Evolutionary conservation across 345 rosid genomes (phyloP).

Genomic region (Eutrema yunnanense): DNA sequence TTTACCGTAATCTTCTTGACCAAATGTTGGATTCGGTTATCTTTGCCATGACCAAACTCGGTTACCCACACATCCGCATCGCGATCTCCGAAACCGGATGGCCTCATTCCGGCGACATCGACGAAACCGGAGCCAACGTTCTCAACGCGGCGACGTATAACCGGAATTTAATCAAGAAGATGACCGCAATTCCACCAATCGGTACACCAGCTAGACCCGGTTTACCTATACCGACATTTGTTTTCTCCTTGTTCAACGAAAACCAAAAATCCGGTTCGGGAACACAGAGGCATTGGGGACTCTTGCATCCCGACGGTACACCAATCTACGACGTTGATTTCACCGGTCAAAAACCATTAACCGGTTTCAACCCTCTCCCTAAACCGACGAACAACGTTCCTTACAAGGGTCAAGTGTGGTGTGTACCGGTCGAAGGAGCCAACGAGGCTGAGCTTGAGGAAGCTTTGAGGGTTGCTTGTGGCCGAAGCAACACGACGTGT

Average conservation of each 20-base stretch:
- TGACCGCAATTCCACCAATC: slow-evolving; percentile 37
- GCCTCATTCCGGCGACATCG: slow-evolving; percentile 71
- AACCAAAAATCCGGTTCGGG: slow-evolving; percentile 63
- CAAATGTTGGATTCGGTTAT: slow-evolving; percentile 70
- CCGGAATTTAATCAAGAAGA: slow-evolving; percentile 49
- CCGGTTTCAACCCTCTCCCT: slow-evolving; percentile 43
- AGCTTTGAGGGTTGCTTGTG: slow-evolving; percentile 43
- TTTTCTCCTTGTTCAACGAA: slow-evolving; percentile 62
- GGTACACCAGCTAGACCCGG: slow-evolving; percentile 85
- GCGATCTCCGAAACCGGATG: slow-evolving; percentile 80
- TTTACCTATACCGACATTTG: slow-evolving; percentile 45
- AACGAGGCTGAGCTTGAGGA: slow-evolving; percentile 26
- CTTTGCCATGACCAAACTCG: slow-evolving; percentile 57
- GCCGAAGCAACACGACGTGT: slow-evolving; percentile 46
- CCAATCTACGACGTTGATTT: slow-evolving; percentile 51
- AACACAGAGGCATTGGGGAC: slow-evolving; percentile 77
- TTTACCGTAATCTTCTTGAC: slow-evolving; percentile 66
- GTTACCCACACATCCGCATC: slow-evolving; percentile 42
- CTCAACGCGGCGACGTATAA: slow-evolving; percentile 74
- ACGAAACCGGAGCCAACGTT: slow-evolving; percentile 60
- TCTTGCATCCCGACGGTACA: slow-evolving; percentile 44
- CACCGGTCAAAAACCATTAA: slow-evolving; percentile 34
- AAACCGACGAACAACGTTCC: slow-evolving; percentile 44
- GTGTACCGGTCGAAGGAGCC: slow-evolving; percentile 47
- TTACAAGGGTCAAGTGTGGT: slow-evolving; percentile 63